Base-by-base conservation (phyloP, 2,329 filamentous ascomycete species). In the Neonectria coccinea region DNA sequence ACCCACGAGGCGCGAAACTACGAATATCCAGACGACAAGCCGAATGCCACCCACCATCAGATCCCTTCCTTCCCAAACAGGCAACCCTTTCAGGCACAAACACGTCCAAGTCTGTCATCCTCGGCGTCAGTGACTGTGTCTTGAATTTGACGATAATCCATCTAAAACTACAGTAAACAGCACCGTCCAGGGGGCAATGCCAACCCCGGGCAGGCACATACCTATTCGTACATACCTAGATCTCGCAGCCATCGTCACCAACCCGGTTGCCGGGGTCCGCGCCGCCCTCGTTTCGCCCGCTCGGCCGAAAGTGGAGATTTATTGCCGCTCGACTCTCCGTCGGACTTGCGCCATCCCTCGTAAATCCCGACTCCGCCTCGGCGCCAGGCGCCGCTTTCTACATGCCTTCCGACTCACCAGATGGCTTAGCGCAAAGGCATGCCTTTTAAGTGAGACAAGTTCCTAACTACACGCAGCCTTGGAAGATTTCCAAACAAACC, bases 281-380 rank as follows among this genome's bases (percentile, higher is more conserved):
- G 25, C 50, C 33, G 48, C 61, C 56, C 58, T 42, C 27, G 29
- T 50, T 54, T 61, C 59, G 64, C 62, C 64, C 59, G 62, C 61
- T 72, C 70, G 67, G 70, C 70, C 70, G 67, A 64, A 39, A 62
- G 67, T 68, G 70, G 70, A 51, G 62, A 59, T 47, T 14, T 25
- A n/a, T 33, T 6, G 27, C 54, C 42, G 55, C n/a, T 27, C 44
- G 54, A 60, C 22, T 47, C 60, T 36, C 64, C 54, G 41, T 60
- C 59, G 61, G 67, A 39, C 42, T 58, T 67, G 47, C 18, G 10
- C 20, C 7, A 6, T 45, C 11, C 39, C 18, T 20, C 25, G 27
- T 45, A n/a, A n/a, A 50, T 51, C 25, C 56, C 33, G 45, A 18
- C 47, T 33, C 25, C 18, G 33, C 48, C 31, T 52, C 29, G 44